These are phyloP conservation scores for Alternaria infectoria DNA, from an alignment of 2,329 filamentous ascomycete genomes.

Conservation along the genomic window DNA sequence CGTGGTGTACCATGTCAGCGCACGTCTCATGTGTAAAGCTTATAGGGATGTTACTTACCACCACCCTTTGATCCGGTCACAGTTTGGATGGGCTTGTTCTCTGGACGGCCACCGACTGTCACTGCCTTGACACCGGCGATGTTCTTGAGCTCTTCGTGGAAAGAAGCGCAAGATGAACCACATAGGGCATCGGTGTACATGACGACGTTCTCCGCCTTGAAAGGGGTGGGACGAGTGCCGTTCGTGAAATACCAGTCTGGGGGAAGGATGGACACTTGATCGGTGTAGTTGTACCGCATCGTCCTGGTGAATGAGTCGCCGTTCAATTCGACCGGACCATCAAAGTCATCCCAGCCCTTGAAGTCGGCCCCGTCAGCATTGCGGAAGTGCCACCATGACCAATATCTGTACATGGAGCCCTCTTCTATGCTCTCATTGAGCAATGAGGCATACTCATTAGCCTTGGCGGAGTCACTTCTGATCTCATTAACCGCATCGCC, in stretches of 20 bases:
- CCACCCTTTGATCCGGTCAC: slow-evolving; percentile 66
- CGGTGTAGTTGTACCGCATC: slow-evolving; percentile 36
- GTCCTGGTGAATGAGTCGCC: slow-evolving; percentile 49
- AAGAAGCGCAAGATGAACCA: slow-evolving; percentile 64
- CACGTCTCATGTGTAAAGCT: not conserved
- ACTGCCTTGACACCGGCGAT: slow-evolving; percentile 61
- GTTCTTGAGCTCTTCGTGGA: slow-evolving; percentile 60
- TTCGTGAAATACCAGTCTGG: slow-evolving; percentile 25
- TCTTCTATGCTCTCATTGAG: slow-evolving; percentile 14
- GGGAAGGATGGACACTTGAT: slow-evolving; percentile 21
- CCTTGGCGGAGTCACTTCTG: slow-evolving; percentile 15
- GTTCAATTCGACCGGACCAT: slow-evolving; percentile 46
- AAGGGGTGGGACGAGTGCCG: slow-evolving; percentile 36
- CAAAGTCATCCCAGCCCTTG: slow-evolving; percentile 52
- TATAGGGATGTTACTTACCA: slow-evolving; percentile 1
- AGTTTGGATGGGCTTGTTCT: slow-evolving; percentile 62
- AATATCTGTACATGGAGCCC: slow-evolving; percentile 21
- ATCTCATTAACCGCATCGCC: slow-evolving; percentile 32
- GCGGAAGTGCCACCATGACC: slow-evolving; percentile 31
- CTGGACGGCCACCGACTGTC: slow-evolving; percentile 64
- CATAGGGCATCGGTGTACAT: slow-evolving; percentile 63
- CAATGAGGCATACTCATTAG: slow-evolving; percentile 6
- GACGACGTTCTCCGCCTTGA: slow-evolving; percentile 47
- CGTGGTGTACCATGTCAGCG: not conserved
- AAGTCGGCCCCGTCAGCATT: slow-evolving; percentile 45